phyloP scores from a whole-genome alignment of 1,284 basidiomycete species.

The Gastroboletus turbinatus region DNA sequence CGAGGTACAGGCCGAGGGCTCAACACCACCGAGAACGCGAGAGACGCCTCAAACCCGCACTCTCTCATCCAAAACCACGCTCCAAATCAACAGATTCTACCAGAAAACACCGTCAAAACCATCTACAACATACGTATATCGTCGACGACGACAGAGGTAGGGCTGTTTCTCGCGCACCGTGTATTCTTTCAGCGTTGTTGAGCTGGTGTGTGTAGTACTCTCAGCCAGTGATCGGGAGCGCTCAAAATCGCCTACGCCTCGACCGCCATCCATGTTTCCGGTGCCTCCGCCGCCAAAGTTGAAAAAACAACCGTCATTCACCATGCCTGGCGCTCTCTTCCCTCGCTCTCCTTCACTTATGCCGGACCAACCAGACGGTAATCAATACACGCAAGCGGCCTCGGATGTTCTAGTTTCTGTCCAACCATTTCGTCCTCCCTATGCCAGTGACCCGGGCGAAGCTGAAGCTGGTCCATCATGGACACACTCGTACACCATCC shows the following conservation, averaged over 20 bases:
- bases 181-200: neutral
- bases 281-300: slow-evolving; percentile 35
- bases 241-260: slow-evolving; percentile 25
- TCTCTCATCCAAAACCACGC: slow-evolving; percentile 14
- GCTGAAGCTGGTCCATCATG: slow-evolving; percentile 22
- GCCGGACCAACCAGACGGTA: slow-evolving; percentile 38
- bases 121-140: neutral
- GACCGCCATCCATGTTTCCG: slow-evolving; percentile 22
- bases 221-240: slow-evolving; percentile 25
- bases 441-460: neutral
- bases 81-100: slow-evolving; percentile 23
- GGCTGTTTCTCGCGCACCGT: neutral
- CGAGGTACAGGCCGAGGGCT: slow-evolving; percentile 2
- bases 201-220: slow-evolving; percentile 15
- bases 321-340: slow-evolving; percentile 79
- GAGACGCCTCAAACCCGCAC: slow-evolving; percentile 8
- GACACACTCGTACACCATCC: neutral
- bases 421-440: neutral
- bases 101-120: slow-evolving; percentile 3
- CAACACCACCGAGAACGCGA: slow-evolving; percentile 12
- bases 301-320: slow-evolving; percentile 46
- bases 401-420: neutral
- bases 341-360: slow-evolving; percentile 66
- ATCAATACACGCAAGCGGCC: neutral
- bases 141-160: slow-evolving; percentile 23